Base-by-base conservation (phyloP, 176 grass and related monocot genomes). In the Raddia guianensis region DNA sequence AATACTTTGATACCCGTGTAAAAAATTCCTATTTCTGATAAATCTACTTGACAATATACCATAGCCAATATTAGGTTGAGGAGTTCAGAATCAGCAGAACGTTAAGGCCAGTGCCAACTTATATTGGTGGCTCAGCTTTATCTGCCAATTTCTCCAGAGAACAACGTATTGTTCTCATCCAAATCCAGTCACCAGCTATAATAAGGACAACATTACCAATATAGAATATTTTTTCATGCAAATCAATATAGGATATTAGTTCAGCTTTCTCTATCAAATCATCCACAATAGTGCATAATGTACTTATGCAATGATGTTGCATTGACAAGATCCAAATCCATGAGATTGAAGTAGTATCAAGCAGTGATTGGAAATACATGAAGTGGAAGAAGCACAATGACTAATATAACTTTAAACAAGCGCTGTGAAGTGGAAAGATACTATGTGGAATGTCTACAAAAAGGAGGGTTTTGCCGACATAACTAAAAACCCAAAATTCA, bases 181-280 rank as follows among this genome's bases (percentile, higher is more conserved):
- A 57, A 75, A 73, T 72, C 37, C 37, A 50, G 19, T 83, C 70
- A 19, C 37, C 49, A 70, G 78, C 44, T 7, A 47, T 40, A 10
- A 12, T 71, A 82, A 66, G 3, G 16, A 40, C 51, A 87, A 83
- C 35, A 37, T 49, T 16, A 40, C 37, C 63, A 70, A 15, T 18
- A 62, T 48, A 27, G 21, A 44, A 66, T 46, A 21, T 61, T 86
- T 0, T 73, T 67, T 89, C 61, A 77, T 27, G 27, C 27, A 27
- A 27, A 27, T 47, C 63, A 70, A 15, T 18, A 62, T 48, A 27
- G 21, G 45, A 66, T 46, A 21, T 61, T 86, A 0, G 78, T 67
- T 89, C 61, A 77, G 57, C 60, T 76, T 81, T 84, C 77, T 82
- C 43, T 73, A 71, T 77, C 72, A 47, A 75, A 58, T 81, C 66